phyloP scores from a whole-genome alignment of 352 stramenopile species.

The Phytophthora idaei region DNA sequence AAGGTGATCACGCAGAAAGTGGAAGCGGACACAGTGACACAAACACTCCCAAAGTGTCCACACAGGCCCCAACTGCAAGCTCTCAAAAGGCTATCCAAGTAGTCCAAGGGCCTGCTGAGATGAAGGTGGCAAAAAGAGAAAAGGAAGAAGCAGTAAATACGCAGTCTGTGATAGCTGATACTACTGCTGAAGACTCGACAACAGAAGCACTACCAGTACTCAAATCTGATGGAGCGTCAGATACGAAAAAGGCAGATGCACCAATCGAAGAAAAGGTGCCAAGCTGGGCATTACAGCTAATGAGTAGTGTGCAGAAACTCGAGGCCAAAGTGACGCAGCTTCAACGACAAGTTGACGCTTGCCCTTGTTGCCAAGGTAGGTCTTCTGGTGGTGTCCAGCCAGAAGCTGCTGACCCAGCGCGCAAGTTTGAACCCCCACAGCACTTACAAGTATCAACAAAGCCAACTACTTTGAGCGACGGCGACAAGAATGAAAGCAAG shows the following conservation, averaged over 20 bases:
- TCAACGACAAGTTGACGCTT: conserved; percentile 9
- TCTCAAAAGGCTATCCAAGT: background rate
- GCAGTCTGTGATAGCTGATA: background rate
- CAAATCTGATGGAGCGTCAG: conserved; percentile 1
- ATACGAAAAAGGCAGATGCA: background rate
- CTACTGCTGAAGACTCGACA: background rate
- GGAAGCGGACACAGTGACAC: background rate
- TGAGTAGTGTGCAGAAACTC: conserved; percentile 12
- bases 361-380: background rate
- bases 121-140: background rate
- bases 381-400: background rate
- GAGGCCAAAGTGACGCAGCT: conserved; percentile 15
- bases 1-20: background rate
- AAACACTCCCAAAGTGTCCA: background rate
- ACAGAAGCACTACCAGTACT: background rate
- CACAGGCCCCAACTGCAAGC: background rate
- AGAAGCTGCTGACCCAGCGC: background rate
- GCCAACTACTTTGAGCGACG: background rate
- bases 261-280: conserved; percentile 12
- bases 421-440: background rate
- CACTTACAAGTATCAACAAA: background rate
- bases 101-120: background rate
- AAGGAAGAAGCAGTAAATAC: background rate
- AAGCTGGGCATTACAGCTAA: conserved; percentile 11
- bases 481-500: background rate